These are phyloP conservation scores for Hemileia vastatrix DNA, from an alignment of 1,284 basidiomycete species.

Conservation along the genomic window DNA sequence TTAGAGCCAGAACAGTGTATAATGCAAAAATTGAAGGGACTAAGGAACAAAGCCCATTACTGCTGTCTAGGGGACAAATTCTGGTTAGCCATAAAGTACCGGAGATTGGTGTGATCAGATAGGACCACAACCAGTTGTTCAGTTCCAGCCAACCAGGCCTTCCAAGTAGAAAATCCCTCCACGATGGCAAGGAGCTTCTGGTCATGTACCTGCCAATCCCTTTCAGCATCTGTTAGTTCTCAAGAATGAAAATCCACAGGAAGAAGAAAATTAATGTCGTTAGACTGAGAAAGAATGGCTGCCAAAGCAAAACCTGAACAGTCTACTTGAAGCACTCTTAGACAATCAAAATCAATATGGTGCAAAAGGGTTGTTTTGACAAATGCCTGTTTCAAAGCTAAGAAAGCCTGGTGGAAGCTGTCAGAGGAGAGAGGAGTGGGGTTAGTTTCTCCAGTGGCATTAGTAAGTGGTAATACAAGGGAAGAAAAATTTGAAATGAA, in stretches of 20 bases:
- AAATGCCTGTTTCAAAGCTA: neutral
- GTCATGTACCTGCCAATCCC: slow-evolving; percentile 2
- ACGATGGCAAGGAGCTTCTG: neutral
- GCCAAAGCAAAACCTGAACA: slow-evolving; percentile 12
- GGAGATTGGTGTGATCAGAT: neutral
- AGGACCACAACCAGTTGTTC: neutral
- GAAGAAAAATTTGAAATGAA: no score
- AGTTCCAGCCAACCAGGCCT: neutral
- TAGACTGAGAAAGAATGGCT: slow-evolving; percentile 16
- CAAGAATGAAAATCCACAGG: slow-evolving; percentile 13
- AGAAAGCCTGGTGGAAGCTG: neutral
- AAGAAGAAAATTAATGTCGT: neutral
- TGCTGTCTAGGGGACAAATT: neutral
- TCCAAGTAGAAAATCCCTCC: neutral
- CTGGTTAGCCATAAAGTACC: neutral
- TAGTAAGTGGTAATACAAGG: neutral
- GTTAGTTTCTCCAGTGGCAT: no score
- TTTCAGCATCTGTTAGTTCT: slow-evolving; percentile 13
- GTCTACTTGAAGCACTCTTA: slow-evolving; percentile 1
- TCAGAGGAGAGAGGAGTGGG: neutral
- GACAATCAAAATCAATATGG: slow-evolving; percentile 7
- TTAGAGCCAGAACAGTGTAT: no score
- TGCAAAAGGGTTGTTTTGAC: neutral
- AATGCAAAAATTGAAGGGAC: no score
- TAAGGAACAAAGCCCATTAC: no score